A percentile compares a stretch with the other conserved stretches of the same genome.
phyloP scores from a whole-genome alignment of 768 basidiomycete genomes.

The Tephrocybe sp. region DNA sequence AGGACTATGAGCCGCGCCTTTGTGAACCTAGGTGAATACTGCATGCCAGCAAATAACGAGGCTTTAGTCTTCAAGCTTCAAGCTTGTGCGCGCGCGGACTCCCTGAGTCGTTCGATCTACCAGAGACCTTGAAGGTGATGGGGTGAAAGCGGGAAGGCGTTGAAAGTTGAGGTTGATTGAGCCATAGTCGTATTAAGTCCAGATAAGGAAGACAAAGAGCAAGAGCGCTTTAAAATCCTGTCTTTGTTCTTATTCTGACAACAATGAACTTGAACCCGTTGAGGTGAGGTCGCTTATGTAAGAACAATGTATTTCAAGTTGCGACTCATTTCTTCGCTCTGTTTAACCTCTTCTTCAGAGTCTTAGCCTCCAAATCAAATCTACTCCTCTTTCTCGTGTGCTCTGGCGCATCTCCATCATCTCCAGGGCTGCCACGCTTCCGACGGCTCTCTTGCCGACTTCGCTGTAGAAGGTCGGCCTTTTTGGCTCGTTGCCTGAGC shows the following conservation, averaged over 20 bases:
- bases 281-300: not conserved
- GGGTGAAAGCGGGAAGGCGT: not conserved
- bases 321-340: conserved; percentile 10
- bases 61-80: not conserved
- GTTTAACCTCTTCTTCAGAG: conserved; percentile 35
- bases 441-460: conserved; percentile 40
- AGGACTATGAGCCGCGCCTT: conserved; percentile 20
- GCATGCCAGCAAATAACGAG: conserved; percentile 3
- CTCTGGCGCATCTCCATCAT: conserved; percentile 23
- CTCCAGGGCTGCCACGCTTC: conserved; percentile 25
- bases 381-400: conserved; percentile 44
- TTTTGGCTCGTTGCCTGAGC: conserved; percentile 67
- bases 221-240: not conserved
- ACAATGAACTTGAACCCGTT: not conserved
- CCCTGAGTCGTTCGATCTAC: conserved; percentile 6
- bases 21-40: conserved; percentile 21
- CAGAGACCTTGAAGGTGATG: conserved; percentile 5
- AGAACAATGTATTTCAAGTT: too few species aligned
- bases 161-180: not conserved
- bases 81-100: too few species aligned
- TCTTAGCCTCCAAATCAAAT: conserved; percentile 50
- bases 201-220: conserved; percentile 2
- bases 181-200: not conserved
- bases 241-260: not conserved
- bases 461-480: conserved; percentile 57